Evolutionary conservation across 2,329 filamentous ascomycete genomes (phyloP).

Genomic region (Colletotrichum lupini): DNA sequence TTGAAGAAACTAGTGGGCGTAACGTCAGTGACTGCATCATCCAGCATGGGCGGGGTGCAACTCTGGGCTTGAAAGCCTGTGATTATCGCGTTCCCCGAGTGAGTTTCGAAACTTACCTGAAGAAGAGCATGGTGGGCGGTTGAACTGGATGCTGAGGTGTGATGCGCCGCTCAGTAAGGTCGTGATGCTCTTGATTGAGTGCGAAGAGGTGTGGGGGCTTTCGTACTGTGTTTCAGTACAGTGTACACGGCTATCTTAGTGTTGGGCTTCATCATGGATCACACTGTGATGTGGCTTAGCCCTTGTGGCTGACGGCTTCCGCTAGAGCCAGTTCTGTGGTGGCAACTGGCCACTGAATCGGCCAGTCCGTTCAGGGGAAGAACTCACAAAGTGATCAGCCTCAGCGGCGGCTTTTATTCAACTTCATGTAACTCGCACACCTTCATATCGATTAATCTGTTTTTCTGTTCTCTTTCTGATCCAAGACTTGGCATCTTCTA

Average conservation of each 20-base stretch:
- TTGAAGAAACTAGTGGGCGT: constrained; percentile 86
- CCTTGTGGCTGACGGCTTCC: neutral
- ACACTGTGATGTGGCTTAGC: constrained; percentile 7
- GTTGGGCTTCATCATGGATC: neutral
- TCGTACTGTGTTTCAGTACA: neutral
- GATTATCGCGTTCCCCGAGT: neutral
- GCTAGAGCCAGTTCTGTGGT: neutral
- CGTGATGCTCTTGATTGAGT: constrained; percentile 24
- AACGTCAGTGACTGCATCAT: constrained; percentile 5
- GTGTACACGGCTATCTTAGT: neutral
- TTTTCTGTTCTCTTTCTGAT: neutral
- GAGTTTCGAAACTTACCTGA: constrained; percentile 47
- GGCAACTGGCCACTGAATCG: constrained; percentile 19
- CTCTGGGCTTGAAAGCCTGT: neutral
- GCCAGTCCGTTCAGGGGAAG: constrained; percentile 14
- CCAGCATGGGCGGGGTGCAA: neutral
- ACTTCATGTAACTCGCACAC: neutral
- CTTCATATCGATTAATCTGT: neutral
- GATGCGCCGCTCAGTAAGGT: constrained; percentile 24
- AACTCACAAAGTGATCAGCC: neutral
- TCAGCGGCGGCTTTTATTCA: neutral
- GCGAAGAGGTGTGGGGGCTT: constrained; percentile 11
- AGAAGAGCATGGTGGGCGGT: constrained; percentile 55
- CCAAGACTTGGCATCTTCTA: neutral
- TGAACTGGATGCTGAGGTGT: constrained; percentile 17